Evolutionary conservation across 2,329 filamentous ascomycete species (phyloP).

Genomic region (Talaromyces amestolkiae): DNA sequence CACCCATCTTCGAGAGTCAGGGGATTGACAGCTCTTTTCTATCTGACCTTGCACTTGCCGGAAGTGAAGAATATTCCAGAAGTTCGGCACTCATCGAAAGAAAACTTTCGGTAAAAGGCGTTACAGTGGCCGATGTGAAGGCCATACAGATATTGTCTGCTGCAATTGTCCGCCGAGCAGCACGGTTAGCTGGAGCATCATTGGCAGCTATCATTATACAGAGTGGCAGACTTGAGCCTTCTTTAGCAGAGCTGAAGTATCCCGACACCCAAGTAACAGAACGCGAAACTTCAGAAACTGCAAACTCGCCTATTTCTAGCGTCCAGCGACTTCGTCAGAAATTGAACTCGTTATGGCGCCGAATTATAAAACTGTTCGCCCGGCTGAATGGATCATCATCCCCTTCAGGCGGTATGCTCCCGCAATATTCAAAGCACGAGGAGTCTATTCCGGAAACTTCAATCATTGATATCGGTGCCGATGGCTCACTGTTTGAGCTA

Average conservation of each 20-base stretch:
- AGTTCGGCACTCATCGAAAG: conserved; percentile 1
- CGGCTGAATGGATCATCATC: neutral
- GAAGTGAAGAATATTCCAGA: neutral
- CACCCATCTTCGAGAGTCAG: conserved; percentile 17
- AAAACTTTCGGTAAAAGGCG: conserved; percentile 12
- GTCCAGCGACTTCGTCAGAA: conserved; percentile 6
- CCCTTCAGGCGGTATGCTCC: neutral
- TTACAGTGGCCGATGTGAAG: conserved; percentile 16
- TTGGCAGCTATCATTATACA: conserved; percentile 22
- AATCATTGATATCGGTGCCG: conserved; percentile 25
- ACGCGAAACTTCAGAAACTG: neutral
- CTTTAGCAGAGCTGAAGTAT: neutral
- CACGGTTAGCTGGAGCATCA: conserved; percentile 23
- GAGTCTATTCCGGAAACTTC: neutral
- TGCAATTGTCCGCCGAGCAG: conserved; percentile 22
- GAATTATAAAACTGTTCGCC: conserved; percentile 14
- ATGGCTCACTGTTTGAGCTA: conserved; percentile 24
- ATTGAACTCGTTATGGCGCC: conserved; percentile 18
- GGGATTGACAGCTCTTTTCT: conserved; percentile 22
- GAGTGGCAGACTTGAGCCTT: conserved; percentile 15
- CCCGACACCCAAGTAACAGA: conserved; percentile 6
- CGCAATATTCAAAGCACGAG: neutral
- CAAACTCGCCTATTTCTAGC: neutral
- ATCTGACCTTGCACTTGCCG: conserved; percentile 16
- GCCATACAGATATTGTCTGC: conserved; percentile 19